These are phyloP conservation scores for Nepenthes alata DNA, from an alignment of 179 eudicot species.

Conservation along the genomic window DNA sequence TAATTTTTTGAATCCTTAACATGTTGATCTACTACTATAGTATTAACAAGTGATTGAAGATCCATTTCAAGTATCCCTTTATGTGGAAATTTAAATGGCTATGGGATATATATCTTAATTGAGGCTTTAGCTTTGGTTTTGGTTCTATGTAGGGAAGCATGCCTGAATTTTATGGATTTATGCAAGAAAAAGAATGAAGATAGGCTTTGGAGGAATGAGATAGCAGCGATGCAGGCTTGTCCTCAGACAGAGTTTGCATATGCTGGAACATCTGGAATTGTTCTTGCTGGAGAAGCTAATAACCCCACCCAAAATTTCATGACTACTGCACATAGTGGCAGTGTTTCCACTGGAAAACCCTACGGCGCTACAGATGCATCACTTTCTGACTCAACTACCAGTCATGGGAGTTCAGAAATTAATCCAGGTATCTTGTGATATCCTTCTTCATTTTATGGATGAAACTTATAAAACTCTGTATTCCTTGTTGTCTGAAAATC, in stretches of 20 bases:
- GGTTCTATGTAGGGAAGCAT: conserved; percentile 52
- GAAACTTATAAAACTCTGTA: no score
- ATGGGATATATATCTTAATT: neutral
- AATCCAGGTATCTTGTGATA: conserved; percentile 26
- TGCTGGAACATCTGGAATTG: conserved; percentile 46
- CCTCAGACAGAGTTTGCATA: conserved; percentile 45
- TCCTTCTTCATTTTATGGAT: no score
- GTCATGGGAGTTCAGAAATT: conserved; percentile 41
- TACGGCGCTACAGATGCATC: conserved; percentile 33
- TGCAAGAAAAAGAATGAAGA: conserved; percentile 70
- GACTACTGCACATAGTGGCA: conserved; percentile 5
- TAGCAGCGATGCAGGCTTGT: conserved; percentile 75
- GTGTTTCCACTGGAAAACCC: conserved; percentile 19
- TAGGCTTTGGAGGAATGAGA: conserved; percentile 69
- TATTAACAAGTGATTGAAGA: neutral
- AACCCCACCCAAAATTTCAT: conserved; percentile 23
- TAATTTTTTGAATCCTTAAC: no score
- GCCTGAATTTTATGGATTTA: conserved; percentile 55
- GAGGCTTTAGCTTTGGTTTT: conserved; percentile 6
- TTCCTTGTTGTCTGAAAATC: no score
- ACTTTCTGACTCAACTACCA: conserved; percentile 36
- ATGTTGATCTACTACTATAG: no score
- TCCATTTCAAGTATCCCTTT: neutral
- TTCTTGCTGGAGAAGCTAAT: conserved; percentile 47
- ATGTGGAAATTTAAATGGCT: neutral